Evolutionary conservation across 805 yeast species (phyloP).

Genomic region (Saccharomyces mikatae): DNA sequence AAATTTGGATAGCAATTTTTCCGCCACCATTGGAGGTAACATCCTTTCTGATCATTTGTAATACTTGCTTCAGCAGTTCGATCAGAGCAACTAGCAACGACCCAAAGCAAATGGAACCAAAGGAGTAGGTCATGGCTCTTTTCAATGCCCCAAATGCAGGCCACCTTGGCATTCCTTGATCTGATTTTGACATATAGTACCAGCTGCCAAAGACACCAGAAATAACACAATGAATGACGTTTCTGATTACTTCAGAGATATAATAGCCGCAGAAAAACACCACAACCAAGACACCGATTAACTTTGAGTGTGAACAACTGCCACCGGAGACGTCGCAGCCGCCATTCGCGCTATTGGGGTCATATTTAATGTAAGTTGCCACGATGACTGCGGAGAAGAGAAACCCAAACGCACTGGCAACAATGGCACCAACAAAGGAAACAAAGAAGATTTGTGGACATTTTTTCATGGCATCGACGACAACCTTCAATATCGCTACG

Average conservation of each 20-base stretch:
- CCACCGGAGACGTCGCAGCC: slow-evolving; percentile 48
- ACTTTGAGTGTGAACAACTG: slow-evolving; percentile 47
- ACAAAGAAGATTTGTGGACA: slow-evolving; percentile 64
- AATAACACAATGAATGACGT: slow-evolving; percentile 70
- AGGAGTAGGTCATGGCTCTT: slow-evolving; percentile 75
- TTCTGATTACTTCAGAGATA: slow-evolving; percentile 74
- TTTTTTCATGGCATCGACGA: slow-evolving; percentile 67
- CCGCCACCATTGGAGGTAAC: slow-evolving; percentile 38
- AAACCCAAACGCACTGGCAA: slow-evolving; percentile 54
- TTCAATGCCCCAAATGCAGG: slow-evolving; percentile 77
- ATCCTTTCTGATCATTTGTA: slow-evolving; percentile 43
- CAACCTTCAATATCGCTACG: slow-evolving; percentile 56
- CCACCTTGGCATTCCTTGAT: slow-evolving; percentile 67
- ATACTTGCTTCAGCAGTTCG: slow-evolving; percentile 52
- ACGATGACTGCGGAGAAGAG: slow-evolving; percentile 62
- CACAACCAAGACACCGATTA: slow-evolving; percentile 63
- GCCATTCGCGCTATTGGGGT: slow-evolving; percentile 44
- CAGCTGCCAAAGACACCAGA: slow-evolving; percentile 85
- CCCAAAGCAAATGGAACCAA: slow-evolving; percentile 87
- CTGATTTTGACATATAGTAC: slow-evolving; percentile 73
- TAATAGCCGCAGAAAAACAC: slow-evolving; percentile 78
- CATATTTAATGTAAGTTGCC: slow-evolving; percentile 71
- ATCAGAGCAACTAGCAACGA: slow-evolving; percentile 63
- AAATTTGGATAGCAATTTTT: slow-evolving; percentile 46
- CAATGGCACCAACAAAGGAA: slow-evolving; percentile 50